Percentiles rank a stretch among this genome's conserved stretches.
These are phyloP conservation scores for Aspergillus puulaauensis DNA, from an alignment of 2,329 filamentous ascomycete genomes.

Conservation along the genomic window DNA sequence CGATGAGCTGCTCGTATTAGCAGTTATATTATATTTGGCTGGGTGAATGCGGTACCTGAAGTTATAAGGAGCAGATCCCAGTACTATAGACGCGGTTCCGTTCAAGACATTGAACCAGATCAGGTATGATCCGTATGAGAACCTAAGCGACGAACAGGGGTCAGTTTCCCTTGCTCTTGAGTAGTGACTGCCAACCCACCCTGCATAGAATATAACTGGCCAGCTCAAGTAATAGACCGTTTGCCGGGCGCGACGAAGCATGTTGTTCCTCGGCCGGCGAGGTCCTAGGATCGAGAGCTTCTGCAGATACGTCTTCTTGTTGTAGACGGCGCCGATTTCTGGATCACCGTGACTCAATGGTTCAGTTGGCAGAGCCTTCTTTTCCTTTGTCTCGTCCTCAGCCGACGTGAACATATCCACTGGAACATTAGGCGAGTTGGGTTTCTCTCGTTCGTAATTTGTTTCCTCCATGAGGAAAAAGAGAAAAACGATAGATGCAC, in stretches of 20 bases:
- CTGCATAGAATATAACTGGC: constrained; percentile 42
- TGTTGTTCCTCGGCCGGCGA: constrained; percentile 30
- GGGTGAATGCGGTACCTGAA: constrained; percentile 26
- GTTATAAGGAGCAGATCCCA: constrained; percentile 36
- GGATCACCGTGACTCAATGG: constrained; percentile 6
- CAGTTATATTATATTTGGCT: not conserved
- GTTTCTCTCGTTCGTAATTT: constrained; percentile 43
- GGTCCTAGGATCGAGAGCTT: constrained; percentile 33
- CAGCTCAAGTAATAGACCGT: constrained; percentile 36
- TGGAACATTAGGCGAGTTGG: constrained; percentile 2
- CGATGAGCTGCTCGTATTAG: constrained; percentile 30
- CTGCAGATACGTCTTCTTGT: constrained; percentile 33
- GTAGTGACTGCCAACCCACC: constrained; percentile 19
- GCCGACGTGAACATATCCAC: constrained; percentile 9
- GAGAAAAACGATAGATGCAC: constrained; percentile 46
- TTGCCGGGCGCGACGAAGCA: constrained; percentile 33
- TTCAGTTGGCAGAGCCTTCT: constrained; percentile 14
- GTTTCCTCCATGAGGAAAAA: constrained; percentile 59
- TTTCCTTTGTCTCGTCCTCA: constrained; percentile 18
- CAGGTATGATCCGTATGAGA: constrained; percentile 41
- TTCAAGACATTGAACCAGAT: constrained; percentile 44
- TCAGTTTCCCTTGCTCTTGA: not conserved
- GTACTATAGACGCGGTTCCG: constrained; percentile 38
- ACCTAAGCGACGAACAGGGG: constrained; percentile 19
- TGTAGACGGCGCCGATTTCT: constrained; percentile 21